Conservation (phyloP, 208 protist species). For the Tetramitus jugosus region DNA sequence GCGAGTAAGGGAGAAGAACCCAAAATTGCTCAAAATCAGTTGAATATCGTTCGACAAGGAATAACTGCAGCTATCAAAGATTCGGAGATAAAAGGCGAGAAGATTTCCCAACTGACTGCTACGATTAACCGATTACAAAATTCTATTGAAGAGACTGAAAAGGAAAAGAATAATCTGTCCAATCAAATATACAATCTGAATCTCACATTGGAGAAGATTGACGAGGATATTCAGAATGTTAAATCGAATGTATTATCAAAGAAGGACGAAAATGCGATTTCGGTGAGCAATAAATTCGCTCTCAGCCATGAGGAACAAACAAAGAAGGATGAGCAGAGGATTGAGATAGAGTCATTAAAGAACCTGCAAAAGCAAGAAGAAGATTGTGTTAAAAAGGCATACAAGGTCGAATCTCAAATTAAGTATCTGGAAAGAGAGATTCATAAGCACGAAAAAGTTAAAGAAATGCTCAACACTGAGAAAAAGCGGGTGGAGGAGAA, state of each 20-base stretch:
- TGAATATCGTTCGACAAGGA: slow-evolving; percentile 57
- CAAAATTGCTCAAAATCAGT: slow-evolving; percentile 61
- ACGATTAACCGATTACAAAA: slow-evolving; percentile 61
- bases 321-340: slow-evolving; percentile 60
- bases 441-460: slow-evolving; percentile 46
- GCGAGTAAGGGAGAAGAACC: slow-evolving; percentile 65
- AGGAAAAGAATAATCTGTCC: slow-evolving; percentile 54
- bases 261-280: slow-evolving; percentile 34
- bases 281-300: slow-evolving; percentile 55
- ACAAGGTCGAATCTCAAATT: slow-evolving; percentile 51
- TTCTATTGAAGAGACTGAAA: slow-evolving; percentile 56
- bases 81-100: slow-evolving; percentile 53
- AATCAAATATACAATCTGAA: slow-evolving; percentile 55
- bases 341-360: slow-evolving; percentile 47
- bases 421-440: slow-evolving; percentile 46
- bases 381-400: slow-evolving; percentile 55
- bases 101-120: slow-evolving; percentile 50
- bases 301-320: slow-evolving; percentile 48
- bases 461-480: slow-evolving; percentile 46
- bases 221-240: slow-evolving; percentile 68
- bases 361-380: slow-evolving; percentile 57
- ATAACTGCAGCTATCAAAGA: slow-evolving; percentile 56
- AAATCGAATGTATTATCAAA: slow-evolving; percentile 66
- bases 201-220: slow-evolving; percentile 59
- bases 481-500: slow-evolving; percentile 39